These are phyloP conservation scores for Phytophthora idaei DNA, from an alignment of 352 stramenopile species.

Conservation along the genomic window DNA sequence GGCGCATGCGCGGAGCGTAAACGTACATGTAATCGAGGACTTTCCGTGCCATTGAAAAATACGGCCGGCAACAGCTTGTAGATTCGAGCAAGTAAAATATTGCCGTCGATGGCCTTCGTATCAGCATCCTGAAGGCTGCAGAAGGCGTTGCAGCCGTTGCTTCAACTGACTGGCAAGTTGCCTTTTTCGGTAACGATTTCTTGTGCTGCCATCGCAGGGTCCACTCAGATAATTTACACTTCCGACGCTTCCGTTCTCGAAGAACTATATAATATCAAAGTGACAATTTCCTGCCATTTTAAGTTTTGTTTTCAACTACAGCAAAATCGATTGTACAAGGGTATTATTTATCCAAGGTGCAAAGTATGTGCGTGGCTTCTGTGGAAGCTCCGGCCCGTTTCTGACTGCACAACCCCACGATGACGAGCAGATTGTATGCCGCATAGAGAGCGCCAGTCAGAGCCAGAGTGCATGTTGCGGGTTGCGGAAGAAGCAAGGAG, in stretches of 20 bases:
- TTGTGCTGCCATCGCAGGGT: background rate
- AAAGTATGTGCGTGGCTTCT: constrained; percentile 15
- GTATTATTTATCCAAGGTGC: background rate
- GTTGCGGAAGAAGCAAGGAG: constrained; percentile 25
- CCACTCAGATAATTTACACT: background rate
- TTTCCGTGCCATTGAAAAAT: constrained; percentile 5
- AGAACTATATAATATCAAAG: background rate
- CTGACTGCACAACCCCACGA: constrained; percentile 27
- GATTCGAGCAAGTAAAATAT: constrained; percentile 1
- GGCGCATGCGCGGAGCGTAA: constrained; percentile 7
- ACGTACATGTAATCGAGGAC: constrained; percentile 3
- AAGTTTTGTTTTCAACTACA: background rate
- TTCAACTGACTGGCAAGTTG: constrained; percentile 10
- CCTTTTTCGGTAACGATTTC: background rate
- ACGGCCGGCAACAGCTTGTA: background rate
- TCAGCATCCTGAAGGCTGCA: constrained; percentile 22
- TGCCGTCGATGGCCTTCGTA: constrained; percentile 3
- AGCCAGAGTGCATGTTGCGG: constrained; percentile 30
- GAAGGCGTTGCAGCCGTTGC: constrained; percentile 11
- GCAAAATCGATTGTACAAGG: background rate
- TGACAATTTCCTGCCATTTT: background rate
- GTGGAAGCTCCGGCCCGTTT: constrained; percentile 29
- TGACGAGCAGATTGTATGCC: constrained; percentile 28
- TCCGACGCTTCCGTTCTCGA: background rate
- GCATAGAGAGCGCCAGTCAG: constrained; percentile 34